phyloP scores from a whole-genome alignment of 2,329 filamentous ascomycete species.

The Fusarium fracticaudum region DNA sequence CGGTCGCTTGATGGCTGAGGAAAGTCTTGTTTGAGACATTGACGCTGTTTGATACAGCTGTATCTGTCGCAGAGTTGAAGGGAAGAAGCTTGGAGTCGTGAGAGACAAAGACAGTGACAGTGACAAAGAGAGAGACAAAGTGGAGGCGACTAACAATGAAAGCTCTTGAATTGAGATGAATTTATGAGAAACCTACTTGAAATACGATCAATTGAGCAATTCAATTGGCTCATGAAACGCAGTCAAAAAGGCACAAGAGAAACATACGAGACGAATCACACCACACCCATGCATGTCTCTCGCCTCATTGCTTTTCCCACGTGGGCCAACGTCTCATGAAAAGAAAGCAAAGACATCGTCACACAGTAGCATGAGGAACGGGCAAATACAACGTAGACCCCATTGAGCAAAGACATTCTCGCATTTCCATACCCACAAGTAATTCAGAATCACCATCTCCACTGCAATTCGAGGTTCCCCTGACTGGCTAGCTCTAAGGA shows the following conservation, averaged over 20 bases:
- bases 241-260: not conserved
- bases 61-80: conserved; percentile 9
- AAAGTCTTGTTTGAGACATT: conserved; percentile 9
- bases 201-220: conserved; percentile 9
- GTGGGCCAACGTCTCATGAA: conserved; percentile 11
- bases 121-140: not conserved
- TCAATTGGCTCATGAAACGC: not conserved
- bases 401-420: not conserved
- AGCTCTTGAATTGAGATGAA: not conserved
- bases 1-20: not conserved
- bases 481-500: not conserved
- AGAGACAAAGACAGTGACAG: not conserved
- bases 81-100: conserved; percentile 7
- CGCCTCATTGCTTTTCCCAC: conserved; percentile 15
- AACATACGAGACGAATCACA: conserved; percentile 8
- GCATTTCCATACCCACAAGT: conserved; percentile 6
- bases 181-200: not conserved
- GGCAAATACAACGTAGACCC: not conserved
- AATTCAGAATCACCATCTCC: conserved; percentile 11
- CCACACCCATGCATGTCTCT: not conserved
- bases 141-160: conserved; percentile 9
- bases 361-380: conserved; percentile 1
- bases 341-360: conserved; percentile 15
- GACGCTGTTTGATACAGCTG: conserved; percentile 12
- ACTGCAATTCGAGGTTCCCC: conserved; percentile 13